phyloP scores from a whole-genome alignment of 2,329 filamentous ascomycete genomes.

The Trichoderma atrobrunneum region DNA sequence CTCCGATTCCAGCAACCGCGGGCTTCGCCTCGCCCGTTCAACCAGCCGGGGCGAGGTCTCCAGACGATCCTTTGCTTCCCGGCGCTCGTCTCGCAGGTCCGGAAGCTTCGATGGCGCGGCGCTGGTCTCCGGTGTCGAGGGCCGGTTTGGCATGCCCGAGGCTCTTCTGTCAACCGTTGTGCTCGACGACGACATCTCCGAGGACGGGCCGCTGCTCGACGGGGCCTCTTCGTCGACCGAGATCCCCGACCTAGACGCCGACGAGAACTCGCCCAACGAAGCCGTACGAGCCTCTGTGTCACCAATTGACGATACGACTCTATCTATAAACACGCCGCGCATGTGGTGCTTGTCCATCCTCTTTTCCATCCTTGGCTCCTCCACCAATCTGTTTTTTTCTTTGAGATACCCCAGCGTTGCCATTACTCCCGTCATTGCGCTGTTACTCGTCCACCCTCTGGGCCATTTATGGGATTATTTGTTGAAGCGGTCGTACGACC shows the following conservation, averaged over 20 bases:
- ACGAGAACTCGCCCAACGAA: conserved; percentile 72
- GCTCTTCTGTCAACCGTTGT: conserved; percentile 46
- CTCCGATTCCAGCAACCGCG: conserved; percentile 33
- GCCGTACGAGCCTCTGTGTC: conserved; percentile 78
- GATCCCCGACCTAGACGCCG: conserved; percentile 49
- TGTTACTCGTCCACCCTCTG: conserved; percentile 79
- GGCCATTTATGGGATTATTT: conserved; percentile 75
- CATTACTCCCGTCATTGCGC: conserved; percentile 83
- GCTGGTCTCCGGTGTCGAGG: conserved; percentile 52
- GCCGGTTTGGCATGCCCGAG: conserved; percentile 52
- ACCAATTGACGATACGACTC: conserved; percentile 67
- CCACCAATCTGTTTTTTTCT: conserved; percentile 85
- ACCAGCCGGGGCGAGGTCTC: conserved; percentile 33
- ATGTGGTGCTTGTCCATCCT: conserved; percentile 83
- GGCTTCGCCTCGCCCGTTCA: conserved; percentile 35
- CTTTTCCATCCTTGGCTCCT: conserved; percentile 77
- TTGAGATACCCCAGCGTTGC: conserved; percentile 86
- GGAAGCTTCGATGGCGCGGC: conserved; percentile 51
- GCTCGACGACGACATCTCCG: conserved; percentile 36
- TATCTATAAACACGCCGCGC: conserved; percentile 84
- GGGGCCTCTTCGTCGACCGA: conserved; percentile 38
- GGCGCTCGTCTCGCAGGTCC: conserved; percentile 38
- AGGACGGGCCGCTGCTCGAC: conserved; percentile 37
- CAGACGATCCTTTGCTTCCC: conserved; percentile 28
- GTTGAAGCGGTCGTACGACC: conserved; percentile 61